phyloP scores from a whole-genome alignment of 78 protist species.

The Dictyostelium capitatum region DNA sequence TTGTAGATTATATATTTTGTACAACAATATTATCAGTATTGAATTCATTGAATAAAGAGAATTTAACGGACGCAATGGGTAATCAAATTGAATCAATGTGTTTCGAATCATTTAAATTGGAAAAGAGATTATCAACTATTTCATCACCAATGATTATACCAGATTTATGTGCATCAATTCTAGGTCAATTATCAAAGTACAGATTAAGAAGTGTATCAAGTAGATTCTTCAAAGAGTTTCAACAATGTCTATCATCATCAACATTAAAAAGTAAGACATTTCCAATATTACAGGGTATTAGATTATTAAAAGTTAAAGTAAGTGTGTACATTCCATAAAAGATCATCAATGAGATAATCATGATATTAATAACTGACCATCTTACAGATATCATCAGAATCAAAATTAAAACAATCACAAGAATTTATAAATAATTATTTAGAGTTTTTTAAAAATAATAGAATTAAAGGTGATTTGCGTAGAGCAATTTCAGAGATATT shows the following conservation, averaged over 20 bases:
- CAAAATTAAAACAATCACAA: conserved; percentile 74
- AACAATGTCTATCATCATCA: conserved; percentile 29
- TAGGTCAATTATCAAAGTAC: conserved; percentile 68
- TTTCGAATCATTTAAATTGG: conserved; percentile 54
- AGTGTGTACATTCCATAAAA: too few relatives aligned
- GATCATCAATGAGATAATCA: too few relatives aligned
- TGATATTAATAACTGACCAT: too few relatives aligned
- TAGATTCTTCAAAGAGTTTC: conserved; percentile 72
- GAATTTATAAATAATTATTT: conserved; percentile 59
- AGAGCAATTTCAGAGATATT: conserved; percentile 62
- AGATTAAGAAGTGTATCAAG: conserved; percentile 39
- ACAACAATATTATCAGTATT: conserved; percentile 36
- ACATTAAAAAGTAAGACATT: conserved; percentile 24
- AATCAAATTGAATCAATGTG: conserved; percentile 70
- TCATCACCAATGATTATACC: conserved; percentile 49
- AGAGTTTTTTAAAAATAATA: conserved; percentile 58
- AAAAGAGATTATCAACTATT: conserved; percentile 1
- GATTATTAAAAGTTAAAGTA: conserved; percentile 73
- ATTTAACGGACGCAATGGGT: conserved; percentile 51
- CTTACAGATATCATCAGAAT: conserved; percentile 73
- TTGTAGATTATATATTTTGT: conserved; percentile 80
- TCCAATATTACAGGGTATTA: conserved; percentile 64
- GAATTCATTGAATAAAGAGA: conserved; percentile 56
- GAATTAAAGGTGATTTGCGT: conserved; percentile 73
- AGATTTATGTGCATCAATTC: conserved; percentile 64